A percentile compares a stretch with the other conserved stretches of the same genome.
phyloP scores from a whole-genome alignment of 768 basidiomycete species.

The Suillus occidentalis region DNA sequence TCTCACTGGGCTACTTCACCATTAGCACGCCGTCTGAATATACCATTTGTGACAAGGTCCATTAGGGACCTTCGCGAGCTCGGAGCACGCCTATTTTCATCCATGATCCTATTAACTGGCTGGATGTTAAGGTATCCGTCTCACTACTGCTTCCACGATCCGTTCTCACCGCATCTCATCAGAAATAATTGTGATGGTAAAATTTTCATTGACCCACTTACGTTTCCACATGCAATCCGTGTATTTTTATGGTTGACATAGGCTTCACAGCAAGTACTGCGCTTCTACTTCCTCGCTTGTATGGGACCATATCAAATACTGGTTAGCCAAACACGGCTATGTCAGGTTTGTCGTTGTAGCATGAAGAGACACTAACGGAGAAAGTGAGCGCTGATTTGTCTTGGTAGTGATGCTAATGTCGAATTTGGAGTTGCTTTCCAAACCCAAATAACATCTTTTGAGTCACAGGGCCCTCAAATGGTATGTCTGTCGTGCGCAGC shows the following conservation, averaged over 20 bases:
- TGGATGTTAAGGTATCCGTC: background rate
- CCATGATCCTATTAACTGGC: background rate
- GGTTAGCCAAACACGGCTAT: background rate
- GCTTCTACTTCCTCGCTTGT: background rate
- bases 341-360: background rate
- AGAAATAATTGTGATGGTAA: background rate
- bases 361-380: background rate
- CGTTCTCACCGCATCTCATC: constrained; percentile 2
- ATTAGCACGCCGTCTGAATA: background rate
- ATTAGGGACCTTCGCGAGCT: background rate
- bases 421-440: background rate
- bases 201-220: background rate
- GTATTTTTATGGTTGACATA: background rate
- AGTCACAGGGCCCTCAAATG: background rate
- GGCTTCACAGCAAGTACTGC: background rate
- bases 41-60: background rate
- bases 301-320: background rate
- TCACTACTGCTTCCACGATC: constrained; percentile 1
- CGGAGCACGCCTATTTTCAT: background rate
- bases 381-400: background rate
- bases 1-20: background rate
- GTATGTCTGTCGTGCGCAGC: background rate
- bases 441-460: background rate
- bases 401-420: background rate
- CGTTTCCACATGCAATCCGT: background rate